A percentile compares a stretch with the other conserved stretches of the same genome.
phyloP scores from a whole-genome alignment of 179 eudicot genomes.

The Vitellaria paradoxa region DNA sequence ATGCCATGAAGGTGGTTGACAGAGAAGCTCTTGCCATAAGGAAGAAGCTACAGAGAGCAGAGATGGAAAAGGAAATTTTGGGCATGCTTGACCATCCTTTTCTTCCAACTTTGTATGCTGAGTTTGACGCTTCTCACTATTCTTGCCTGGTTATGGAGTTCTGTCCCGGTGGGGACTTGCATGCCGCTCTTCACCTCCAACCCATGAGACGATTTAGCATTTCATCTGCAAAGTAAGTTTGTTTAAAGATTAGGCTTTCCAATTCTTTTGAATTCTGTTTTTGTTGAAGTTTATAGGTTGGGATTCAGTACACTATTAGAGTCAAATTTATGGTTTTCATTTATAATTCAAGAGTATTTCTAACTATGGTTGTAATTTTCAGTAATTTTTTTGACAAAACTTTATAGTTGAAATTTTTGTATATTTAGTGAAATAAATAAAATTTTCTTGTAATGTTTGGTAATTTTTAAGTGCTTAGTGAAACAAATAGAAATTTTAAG shows the following conservation, averaged over 20 bases:
- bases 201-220: slow-evolving; percentile 49
- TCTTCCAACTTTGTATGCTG: slow-evolving; percentile 73
- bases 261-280: neutral
- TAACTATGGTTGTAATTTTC: too few relatives aligned
- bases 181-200: slow-evolving; percentile 56
- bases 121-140: slow-evolving; percentile 73
- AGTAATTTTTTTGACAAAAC: too few relatives aligned
- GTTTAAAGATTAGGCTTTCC: too few relatives aligned
- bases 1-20: slow-evolving; percentile 90
- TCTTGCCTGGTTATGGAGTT: slow-evolving; percentile 85
- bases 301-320: too few relatives aligned
- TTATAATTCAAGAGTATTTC: too few relatives aligned
- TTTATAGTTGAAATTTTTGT: too few relatives aligned
- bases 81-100: slow-evolving; percentile 81
- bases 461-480: too few relatives aligned
- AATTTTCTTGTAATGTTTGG: too few relatives aligned
- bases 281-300: neutral
- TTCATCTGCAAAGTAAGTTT: slow-evolving; percentile 61
- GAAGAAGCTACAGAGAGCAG: slow-evolving; percentile 69
- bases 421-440: too few relatives aligned
- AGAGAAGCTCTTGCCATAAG: slow-evolving; percentile 68
- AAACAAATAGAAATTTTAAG: too few relatives aligned
- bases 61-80: slow-evolving; percentile 71
- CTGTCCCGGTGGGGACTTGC: slow-evolving; percentile 80
- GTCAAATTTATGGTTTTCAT: too few relatives aligned